phyloP scores from a whole-genome alignment of 2,329 filamentous ascomycete genomes.

The Helotiales sp. region DNA sequence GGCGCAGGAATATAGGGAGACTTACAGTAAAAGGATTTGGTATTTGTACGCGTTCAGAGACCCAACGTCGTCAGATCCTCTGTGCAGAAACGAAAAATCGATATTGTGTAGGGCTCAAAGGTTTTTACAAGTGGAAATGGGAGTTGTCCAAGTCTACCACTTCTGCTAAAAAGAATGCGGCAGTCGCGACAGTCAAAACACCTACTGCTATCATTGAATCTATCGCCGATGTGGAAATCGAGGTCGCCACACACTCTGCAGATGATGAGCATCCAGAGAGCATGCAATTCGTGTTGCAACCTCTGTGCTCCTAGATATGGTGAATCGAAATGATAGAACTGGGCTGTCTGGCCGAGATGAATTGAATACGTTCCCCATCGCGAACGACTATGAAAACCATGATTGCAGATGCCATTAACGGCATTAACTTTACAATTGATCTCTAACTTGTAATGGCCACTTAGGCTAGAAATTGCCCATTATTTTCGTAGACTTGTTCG shows the following conservation, averaged over 20 bases:
- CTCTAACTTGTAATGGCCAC: no score
- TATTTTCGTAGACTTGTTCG: no score
- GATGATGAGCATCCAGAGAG: background rate
- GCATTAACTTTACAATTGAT: no score
- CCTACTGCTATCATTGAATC: background rate
- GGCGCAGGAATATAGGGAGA: background rate
- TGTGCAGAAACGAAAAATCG: background rate
- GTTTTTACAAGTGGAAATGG: conserved; percentile 7
- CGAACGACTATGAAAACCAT: no score
- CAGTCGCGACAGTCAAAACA: conserved; percentile 1
- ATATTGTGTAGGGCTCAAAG: background rate
- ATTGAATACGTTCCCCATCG: no score
- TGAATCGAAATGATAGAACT: background rate
- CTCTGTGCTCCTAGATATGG: background rate
- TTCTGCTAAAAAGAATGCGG: background rate
- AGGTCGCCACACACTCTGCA: background rate
- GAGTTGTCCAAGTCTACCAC: background rate
- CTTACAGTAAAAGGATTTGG: background rate
- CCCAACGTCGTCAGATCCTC: background rate
- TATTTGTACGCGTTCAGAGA: background rate
- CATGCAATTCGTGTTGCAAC: background rate
- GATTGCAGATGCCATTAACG: no score
- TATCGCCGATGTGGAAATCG: background rate
- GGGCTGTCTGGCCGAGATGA: background rate
- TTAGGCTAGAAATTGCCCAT: no score